A percentile compares a stretch with the other conserved stretches of the same genome.
Conservation (phyloP, 1,284 basidiomycete species). For the Agroathelia rolfsii region DNA sequence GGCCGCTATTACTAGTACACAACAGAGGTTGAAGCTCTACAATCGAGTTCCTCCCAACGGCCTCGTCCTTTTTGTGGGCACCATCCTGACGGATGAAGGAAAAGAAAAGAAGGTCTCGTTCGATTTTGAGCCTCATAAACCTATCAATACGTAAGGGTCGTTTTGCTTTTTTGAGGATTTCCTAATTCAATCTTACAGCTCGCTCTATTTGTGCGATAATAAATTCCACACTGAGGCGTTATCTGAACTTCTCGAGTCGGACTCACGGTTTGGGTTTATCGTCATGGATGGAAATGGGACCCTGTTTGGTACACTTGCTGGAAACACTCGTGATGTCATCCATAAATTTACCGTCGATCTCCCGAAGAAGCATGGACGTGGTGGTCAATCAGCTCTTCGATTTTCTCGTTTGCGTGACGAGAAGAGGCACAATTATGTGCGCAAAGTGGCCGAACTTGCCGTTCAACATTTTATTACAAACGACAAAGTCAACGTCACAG, state of each 20-base stretch:
- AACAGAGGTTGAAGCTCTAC: slow-evolving; percentile 96
- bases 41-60: slow-evolving; percentile 94
- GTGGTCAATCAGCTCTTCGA: slow-evolving; percentile 99
- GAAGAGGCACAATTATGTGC: slow-evolving; percentile 98
- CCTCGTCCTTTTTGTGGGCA: slow-evolving; percentile 94
- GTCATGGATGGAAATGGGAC: slow-evolving; percentile 99
- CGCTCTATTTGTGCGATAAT: slow-evolving; percentile 98
- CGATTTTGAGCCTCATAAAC: slow-evolving; percentile 96
- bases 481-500: slow-evolving; percentile 98
- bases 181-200: slow-evolving; percentile 34
- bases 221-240: slow-evolving; percentile 99
- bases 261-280: slow-evolving; percentile 98
- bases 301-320: slow-evolving; percentile 91
- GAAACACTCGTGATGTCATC: slow-evolving; percentile 94
- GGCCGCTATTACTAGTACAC: slow-evolving; percentile 98
- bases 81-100: slow-evolving; percentile 95
- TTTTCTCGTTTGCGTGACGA: slow-evolving; percentile 99
- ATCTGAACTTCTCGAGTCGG: slow-evolving; percentile 93
- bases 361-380: slow-evolving; percentile 99
- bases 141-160: slow-evolving; percentile 86
- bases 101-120: slow-evolving; percentile 99
- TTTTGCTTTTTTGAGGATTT: slow-evolving; percentile 6
- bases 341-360: slow-evolving; percentile 99
- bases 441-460: slow-evolving; percentile 95
- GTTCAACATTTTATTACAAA: slow-evolving; percentile 98